phyloP scores from a whole-genome alignment of 2,329 filamentous ascomycete species.

The Diaporthe caulivora region DNA sequence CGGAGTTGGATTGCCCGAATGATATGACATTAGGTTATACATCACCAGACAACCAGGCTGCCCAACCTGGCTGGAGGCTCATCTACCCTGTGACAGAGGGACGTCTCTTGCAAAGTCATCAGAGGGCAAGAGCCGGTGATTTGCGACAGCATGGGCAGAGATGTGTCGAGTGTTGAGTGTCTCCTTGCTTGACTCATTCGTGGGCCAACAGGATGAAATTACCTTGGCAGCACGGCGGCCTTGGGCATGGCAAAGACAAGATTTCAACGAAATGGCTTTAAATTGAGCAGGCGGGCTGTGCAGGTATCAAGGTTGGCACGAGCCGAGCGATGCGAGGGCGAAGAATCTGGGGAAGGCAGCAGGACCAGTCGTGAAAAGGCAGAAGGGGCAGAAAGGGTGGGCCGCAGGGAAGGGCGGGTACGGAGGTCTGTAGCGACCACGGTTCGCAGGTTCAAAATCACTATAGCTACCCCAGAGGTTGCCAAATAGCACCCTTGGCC shows the following conservation, averaged over 20 bases:
- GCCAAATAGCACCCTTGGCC: no score
- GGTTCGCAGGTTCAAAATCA: no score
- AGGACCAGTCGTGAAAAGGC: background rate
- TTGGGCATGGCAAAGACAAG: constrained; percentile 8
- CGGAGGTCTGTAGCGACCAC: no score
- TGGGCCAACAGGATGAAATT: background rate
- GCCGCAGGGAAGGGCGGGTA: no score
- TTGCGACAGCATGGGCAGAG: background rate
- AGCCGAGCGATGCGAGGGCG: constrained; percentile 6
- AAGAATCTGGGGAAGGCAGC: constrained; percentile 14
- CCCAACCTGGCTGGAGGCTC: background rate
- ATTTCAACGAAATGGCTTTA: constrained; percentile 27
- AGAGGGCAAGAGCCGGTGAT: background rate
- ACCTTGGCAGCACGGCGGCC: background rate
- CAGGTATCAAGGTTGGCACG: constrained; percentile 16
- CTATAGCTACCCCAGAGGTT: no score
- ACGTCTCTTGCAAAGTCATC: background rate
- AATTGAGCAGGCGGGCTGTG: constrained; percentile 23
- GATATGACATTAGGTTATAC: constrained; percentile 20
- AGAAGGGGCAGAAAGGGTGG: no score
- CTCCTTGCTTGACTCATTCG: background rate
- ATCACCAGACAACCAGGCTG: background rate
- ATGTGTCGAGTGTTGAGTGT: no score
- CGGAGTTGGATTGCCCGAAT: background rate
- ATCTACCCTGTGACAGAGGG: background rate